Evolutionary conservation across 495 filamentous ascomycete species (phyloP).

Genomic region (Thermochaetoides thermophila): DNA sequence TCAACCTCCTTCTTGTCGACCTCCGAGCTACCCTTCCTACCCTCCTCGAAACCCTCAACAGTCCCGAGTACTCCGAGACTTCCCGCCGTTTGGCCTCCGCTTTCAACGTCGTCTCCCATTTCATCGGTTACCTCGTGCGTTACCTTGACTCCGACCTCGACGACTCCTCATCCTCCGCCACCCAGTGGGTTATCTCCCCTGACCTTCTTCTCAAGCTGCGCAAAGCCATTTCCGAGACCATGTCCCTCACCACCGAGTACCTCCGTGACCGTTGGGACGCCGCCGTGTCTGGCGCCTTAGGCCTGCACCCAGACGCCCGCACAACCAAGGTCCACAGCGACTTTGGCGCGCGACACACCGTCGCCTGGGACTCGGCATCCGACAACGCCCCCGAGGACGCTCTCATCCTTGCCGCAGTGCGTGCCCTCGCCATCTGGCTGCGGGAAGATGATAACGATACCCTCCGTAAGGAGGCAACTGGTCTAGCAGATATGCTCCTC

Average conservation of each 20-base stretch:
- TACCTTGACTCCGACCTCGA: conserved; percentile 23
- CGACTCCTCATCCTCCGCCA: conserved; percentile 1
- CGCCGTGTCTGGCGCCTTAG: conserved; percentile 36
- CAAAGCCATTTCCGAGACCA: conserved; percentile 39
- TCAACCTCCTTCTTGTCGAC: conserved; percentile 46
- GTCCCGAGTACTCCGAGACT: conserved; percentile 28
- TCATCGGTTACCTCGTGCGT: conserved; percentile 41
- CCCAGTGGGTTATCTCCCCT: conserved; percentile 25
- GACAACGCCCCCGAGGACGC: conserved; percentile 23
- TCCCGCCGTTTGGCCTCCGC: conserved; percentile 40
- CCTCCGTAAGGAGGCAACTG: conserved; percentile 36
- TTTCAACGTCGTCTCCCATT: conserved; percentile 43
- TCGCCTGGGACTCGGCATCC: conserved; percentile 37
- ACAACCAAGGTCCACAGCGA: conserved; percentile 15
- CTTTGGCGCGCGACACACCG: conserved; percentile 20
- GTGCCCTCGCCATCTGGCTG: conserved; percentile 43
- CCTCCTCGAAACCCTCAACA: conserved; percentile 39
- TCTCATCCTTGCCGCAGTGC: conserved; percentile 37
- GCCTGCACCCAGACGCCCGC: conserved; percentile 34
- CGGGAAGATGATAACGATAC: conserved; percentile 47
- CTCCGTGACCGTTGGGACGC: conserved; percentile 52
- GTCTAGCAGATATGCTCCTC: conserved; percentile 42
- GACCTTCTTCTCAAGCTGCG: conserved; percentile 44
- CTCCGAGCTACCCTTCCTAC: conserved; percentile 45
- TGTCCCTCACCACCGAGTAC: conserved; percentile 45